phyloP scores from a whole-genome alignment of 148 eudicot species.

The Camellia japonica region DNA sequence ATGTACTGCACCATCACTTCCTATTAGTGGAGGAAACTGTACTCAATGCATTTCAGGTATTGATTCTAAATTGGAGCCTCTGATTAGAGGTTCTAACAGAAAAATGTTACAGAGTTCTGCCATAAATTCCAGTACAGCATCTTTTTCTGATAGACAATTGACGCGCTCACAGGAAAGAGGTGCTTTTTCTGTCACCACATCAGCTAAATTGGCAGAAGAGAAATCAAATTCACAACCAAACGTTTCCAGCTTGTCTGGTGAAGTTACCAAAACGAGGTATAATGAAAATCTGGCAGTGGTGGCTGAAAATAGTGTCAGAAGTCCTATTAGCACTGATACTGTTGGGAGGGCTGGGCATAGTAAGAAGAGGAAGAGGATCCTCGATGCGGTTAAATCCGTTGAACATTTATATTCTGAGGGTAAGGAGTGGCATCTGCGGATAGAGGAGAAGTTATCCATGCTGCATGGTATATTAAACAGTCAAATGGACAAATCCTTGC shows the following conservation, averaged over 20 bases:
- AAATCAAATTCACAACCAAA: conserved; percentile 29
- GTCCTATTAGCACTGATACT: conserved; percentile 26
- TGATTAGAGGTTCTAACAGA: conserved; percentile 63
- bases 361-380: conserved; percentile 42
- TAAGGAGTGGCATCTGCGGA: conserved; percentile 36
- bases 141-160: conserved; percentile 85
- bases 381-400: conserved; percentile 43
- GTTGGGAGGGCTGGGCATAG: conserved; percentile 18
- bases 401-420: conserved; percentile 47
- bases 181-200: conserved; percentile 41
- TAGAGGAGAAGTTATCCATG: conserved; percentile 38
- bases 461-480: conserved; percentile 31
- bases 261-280: conserved; percentile 24
- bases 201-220: conserved; percentile 42
- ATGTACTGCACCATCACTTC: conserved; percentile 22
- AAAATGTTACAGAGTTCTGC: conserved; percentile 70
- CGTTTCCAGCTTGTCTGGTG: conserved; percentile 32
- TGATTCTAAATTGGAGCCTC: conserved; percentile 72
- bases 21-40: conserved; percentile 25
- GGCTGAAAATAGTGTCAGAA: conserved; percentile 40
- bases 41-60: conserved; percentile 72
- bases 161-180: conserved; percentile 77
- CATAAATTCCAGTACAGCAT: conserved; percentile 73
- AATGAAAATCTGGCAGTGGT: conserved; percentile 30
- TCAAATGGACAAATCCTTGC: conserved; percentile 28